These are phyloP conservation scores for Codiaeum variegatum DNA, from an alignment of 441 rosid species.

Conservation along the genomic window DNA sequence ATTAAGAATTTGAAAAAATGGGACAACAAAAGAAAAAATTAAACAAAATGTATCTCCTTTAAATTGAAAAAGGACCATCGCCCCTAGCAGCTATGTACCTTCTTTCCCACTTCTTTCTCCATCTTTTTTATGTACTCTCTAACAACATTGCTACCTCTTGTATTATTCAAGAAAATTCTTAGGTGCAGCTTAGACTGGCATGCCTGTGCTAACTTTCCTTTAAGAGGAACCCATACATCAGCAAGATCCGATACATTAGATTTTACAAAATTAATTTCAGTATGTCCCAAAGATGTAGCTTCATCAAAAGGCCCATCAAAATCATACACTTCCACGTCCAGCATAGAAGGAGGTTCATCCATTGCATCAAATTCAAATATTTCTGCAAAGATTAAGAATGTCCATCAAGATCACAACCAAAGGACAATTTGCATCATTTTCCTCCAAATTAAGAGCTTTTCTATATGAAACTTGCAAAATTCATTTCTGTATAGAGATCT, in stretches of 20 bases:
- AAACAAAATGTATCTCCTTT: background rate
- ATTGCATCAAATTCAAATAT: slow-evolving; percentile 96
- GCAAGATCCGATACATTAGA: slow-evolving; percentile 79
- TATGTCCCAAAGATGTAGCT: slow-evolving; percentile 78
- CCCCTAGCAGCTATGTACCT: slow-evolving; percentile 44
- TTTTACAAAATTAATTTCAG: slow-evolving; percentile 83
- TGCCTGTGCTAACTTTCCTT: slow-evolving; percentile 86
- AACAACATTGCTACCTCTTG: slow-evolving; percentile 77
- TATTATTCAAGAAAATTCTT: slow-evolving; percentile 84
- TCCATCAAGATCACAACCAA: slow-evolving; percentile 16
- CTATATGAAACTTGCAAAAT: no score
- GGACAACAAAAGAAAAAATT: slow-evolving; percentile 11
- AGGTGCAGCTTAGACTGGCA: slow-evolving; percentile 89
- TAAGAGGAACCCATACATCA: slow-evolving; percentile 86
- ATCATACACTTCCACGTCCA: slow-evolving; percentile 86
- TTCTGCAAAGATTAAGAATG: slow-evolving; percentile 48
- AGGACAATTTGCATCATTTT: slow-evolving; percentile 5
- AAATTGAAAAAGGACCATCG: slow-evolving; percentile 11
- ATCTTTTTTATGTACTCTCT: slow-evolving; percentile 82
- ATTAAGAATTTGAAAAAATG: slow-evolving; percentile 13
- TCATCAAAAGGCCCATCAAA: slow-evolving; percentile 94
- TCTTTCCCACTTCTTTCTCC: slow-evolving; percentile 98
- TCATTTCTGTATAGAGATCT: background rate
- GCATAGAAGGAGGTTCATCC: slow-evolving; percentile 93
- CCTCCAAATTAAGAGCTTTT: slow-evolving; percentile 4